Evolutionary conservation across 805 yeast species (phyloP).

Genomic region (Kuraishia piskuri): DNA sequence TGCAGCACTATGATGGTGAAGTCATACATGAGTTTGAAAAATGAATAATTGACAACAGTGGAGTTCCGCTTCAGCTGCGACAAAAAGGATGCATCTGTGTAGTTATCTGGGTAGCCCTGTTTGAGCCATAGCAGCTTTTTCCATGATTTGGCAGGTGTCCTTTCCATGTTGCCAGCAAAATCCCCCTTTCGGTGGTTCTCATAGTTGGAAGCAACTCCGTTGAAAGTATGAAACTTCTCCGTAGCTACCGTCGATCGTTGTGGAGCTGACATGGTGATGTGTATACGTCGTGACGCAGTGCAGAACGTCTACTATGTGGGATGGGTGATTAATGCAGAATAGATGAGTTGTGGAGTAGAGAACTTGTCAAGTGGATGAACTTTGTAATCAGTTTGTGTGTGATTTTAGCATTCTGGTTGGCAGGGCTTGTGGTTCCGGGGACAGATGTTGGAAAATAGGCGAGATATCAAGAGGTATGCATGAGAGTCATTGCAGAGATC

Average conservation of each 20-base stretch:
- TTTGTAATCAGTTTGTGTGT: too few relatives aligned
- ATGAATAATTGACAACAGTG: conserved; percentile 61
- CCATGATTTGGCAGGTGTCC: conserved; percentile 43
- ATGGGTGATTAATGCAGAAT: too few relatives aligned
- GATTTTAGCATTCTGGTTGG: too few relatives aligned
- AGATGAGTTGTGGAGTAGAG: too few relatives aligned
- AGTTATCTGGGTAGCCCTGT: conserved; percentile 88
- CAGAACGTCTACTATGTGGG: too few relatives aligned
- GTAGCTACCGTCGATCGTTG: not conserved
- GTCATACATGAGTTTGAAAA: conserved; percentile 57
- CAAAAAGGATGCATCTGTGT: conserved; percentile 76
- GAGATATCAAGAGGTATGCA: too few relatives aligned
- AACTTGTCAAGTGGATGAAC: too few relatives aligned
- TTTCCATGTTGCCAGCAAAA: not conserved
- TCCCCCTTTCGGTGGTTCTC: not conserved
- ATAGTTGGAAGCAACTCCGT: not conserved
- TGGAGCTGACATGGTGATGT: not conserved
- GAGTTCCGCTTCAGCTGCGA: conserved; percentile 71
- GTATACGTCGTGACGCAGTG: not conserved
- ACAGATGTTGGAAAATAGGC: too few relatives aligned
- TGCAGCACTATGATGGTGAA: conserved; percentile 62
- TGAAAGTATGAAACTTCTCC: not conserved
- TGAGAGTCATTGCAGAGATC: too few relatives aligned
- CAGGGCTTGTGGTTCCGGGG: too few relatives aligned
- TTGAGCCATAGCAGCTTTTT: conserved; percentile 74